A percentile compares a stretch with the other conserved stretches of the same genome.
phyloP scores from a whole-genome alignment of 192 early-diverging fungal species.

The Ramicandelaber brevisporus region DNA sequence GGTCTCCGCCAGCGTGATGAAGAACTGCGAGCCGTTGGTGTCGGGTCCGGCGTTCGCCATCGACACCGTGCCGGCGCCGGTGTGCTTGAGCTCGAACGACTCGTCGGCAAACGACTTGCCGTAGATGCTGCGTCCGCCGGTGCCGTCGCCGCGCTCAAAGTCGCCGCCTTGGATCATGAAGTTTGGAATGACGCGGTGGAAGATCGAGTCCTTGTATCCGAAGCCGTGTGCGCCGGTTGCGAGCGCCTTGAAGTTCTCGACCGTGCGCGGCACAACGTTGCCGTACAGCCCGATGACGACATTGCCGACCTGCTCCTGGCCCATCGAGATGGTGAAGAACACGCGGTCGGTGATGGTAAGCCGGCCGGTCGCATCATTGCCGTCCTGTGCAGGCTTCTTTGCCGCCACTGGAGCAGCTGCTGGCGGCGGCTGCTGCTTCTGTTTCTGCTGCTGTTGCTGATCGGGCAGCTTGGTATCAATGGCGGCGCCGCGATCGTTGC shows the following conservation, averaged over 20 bases:
- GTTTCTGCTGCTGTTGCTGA: no score
- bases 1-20: slow-evolving; percentile 52
- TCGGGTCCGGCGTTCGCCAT: slow-evolving; percentile 85
- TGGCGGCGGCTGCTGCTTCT: no score
- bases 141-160: slow-evolving; percentile 47
- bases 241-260: slow-evolving; percentile 75
- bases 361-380: slow-evolving; percentile 27
- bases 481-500: no score
- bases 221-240: slow-evolving; percentile 16
- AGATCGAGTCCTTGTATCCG: slow-evolving; percentile 45
- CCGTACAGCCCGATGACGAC: slow-evolving; percentile 29
- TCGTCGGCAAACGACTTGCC: slow-evolving; percentile 58
- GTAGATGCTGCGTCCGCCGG: slow-evolving; percentile 60
- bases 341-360: slow-evolving; percentile 49
- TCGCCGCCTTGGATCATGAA: slow-evolving; percentile 89
- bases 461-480: no score
- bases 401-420: no score
- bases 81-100: slow-evolving; percentile 61
- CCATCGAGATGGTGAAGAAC: slow-evolving; percentile 68
- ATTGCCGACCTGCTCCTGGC: slow-evolving; percentile 31
- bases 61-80: slow-evolving; percentile 60
- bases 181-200: slow-evolving; percentile 71
- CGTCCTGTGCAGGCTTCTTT: no score
- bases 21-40: slow-evolving; percentile 76
- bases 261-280: slow-evolving; percentile 75